These are phyloP conservation scores for Cenchrus americanus DNA, from an alignment of 176 grass and related monocot species.

Conservation along the genomic window DNA sequence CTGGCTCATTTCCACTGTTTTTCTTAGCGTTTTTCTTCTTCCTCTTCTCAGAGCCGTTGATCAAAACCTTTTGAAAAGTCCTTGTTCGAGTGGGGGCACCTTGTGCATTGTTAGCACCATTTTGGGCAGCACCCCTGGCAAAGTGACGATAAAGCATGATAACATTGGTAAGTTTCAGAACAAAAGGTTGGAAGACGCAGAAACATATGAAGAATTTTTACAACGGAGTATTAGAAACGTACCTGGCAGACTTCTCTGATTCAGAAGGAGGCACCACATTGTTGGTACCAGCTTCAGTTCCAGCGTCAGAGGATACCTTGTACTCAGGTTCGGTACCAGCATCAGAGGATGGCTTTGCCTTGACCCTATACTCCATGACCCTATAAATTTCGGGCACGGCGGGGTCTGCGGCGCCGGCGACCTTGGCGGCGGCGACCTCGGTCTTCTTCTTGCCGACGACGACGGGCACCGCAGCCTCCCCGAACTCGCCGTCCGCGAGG, in stretches of 20 bases:
- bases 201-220: background rate
- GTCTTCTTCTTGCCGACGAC: slow-evolving; percentile 3
- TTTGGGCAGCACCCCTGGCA: background rate
- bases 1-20: background rate
- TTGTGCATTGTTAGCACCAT: background rate
- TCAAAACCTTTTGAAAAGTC: background rate
- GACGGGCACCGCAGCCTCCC: slow-evolving; percentile 42
- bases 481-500: slow-evolving; percentile 30
- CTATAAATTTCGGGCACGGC: no score
- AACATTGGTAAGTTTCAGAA: background rate
- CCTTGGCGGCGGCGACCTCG: background rate
- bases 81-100: no score
- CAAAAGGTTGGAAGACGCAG: background rate
- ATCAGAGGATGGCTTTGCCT: slow-evolving; percentile 20
- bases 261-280: background rate
- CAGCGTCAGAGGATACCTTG: background rate
- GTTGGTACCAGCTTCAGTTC: background rate
- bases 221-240: background rate
- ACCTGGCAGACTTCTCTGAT: slow-evolving; percentile 15
- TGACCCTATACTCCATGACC: background rate
- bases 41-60: slow-evolving; percentile 37
- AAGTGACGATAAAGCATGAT: background rate
- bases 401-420: background rate
- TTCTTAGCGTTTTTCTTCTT: slow-evolving; percentile 35
- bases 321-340: slow-evolving; percentile 28